Conservation (phyloP, 106 monocot species). For the Cymbidium sinense region DNA sequence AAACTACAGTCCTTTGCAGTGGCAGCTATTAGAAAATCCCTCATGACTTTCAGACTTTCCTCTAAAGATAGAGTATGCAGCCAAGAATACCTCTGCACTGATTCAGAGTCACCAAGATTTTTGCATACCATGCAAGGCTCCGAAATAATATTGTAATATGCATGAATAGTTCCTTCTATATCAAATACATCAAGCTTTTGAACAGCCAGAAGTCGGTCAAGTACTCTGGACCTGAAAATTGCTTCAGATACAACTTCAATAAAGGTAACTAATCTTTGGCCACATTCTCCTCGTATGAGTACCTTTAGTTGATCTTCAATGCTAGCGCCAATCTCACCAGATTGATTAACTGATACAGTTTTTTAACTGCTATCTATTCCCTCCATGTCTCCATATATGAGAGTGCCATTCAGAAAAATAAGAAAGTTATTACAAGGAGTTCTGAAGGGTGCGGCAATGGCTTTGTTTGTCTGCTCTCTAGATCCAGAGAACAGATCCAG, state of each 20-base stretch:
- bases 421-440: constrained; percentile 81
- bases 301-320: not conserved
- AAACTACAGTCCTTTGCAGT: constrained; percentile 92
- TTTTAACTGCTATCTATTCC: constrained; percentile 8
- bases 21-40: constrained; percentile 56
- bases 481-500: constrained; percentile 88
- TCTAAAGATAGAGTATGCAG: constrained; percentile 66
- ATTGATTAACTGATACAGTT: not conserved
- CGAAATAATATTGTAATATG: constrained; percentile 64
- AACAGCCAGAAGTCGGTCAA: constrained; percentile 46
- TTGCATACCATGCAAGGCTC: constrained; percentile 62
- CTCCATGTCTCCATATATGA: constrained; percentile 72
- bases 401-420: constrained; percentile 67
- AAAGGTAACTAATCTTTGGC: constrained; percentile 34
- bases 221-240: constrained; percentile 36
- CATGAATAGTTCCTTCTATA: constrained; percentile 87
- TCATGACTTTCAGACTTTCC: constrained; percentile 53
- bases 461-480: constrained; percentile 53
- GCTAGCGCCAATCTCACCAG: not conserved
- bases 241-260: constrained; percentile 55
- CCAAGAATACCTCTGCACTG: constrained; percentile 27
- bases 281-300: constrained; percentile 1
- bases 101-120: constrained; percentile 29
- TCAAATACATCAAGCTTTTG: constrained; percentile 81
- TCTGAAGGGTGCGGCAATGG: constrained; percentile 51